Conservation (phyloP, 1,139 yeast species). For the Taiozyma sp. region DNA sequence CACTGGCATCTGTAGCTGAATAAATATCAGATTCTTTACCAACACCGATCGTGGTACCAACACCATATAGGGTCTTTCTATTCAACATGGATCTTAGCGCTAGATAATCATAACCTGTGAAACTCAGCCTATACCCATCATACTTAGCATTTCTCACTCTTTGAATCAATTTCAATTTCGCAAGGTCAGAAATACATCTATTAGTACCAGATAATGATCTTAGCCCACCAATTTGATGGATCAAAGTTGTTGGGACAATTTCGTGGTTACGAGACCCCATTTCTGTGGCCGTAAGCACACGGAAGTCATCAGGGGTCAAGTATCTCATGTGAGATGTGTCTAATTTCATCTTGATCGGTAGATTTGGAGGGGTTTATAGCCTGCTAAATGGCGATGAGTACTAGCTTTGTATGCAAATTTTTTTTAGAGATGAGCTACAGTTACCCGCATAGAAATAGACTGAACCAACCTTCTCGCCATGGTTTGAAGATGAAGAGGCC, state of each 20-base stretch:
- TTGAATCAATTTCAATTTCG: conserved; percentile 75
- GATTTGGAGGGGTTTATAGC: background rate
- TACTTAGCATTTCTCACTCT: conserved; percentile 79
- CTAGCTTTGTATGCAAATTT: background rate
- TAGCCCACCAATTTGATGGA: conserved; percentile 73
- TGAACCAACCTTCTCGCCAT: no score
- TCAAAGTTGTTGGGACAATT: conserved; percentile 84
- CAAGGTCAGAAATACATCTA: conserved; percentile 76
- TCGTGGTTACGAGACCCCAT: conserved; percentile 91
- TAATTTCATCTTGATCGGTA: conserved; percentile 57
- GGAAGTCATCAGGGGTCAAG: conserved; percentile 83
- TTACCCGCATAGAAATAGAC: background rate
- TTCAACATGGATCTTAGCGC: conserved; percentile 81
- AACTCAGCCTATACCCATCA: conserved; percentile 89
- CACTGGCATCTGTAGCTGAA: conserved; percentile 69
- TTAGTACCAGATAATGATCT: conserved; percentile 73
- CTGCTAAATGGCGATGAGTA: background rate
- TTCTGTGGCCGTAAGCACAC: conserved; percentile 85
- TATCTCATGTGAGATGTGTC: conserved; percentile 94
- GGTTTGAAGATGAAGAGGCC: no score
- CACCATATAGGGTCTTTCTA: conserved; percentile 65
- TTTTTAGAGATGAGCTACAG: background rate
- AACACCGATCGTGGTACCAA: conserved; percentile 89
- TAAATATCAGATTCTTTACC: conserved; percentile 97
- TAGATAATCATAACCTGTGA: conserved; percentile 85